Base-by-base conservation (phyloP, 2,329 filamentous ascomycete genomes). In the Dothistroma septosporum region DNA sequence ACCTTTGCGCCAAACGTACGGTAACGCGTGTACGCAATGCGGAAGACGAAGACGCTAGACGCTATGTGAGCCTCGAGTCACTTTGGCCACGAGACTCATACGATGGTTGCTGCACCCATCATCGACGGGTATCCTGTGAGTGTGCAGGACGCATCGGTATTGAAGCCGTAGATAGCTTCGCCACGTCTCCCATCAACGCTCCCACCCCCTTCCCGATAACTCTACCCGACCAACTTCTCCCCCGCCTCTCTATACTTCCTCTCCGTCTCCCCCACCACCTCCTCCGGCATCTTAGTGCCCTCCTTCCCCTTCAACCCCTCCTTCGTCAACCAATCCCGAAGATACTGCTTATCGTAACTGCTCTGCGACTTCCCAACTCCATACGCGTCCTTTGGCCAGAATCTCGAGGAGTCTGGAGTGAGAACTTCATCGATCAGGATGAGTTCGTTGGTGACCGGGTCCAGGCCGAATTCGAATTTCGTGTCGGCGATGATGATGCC, bases 361-460 rank as follows among this genome's bases (percentile, higher is more conserved):
- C 88, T 83, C 79, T 95, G 91, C 59, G 88, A 83, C 63, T 81
- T 82, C 1, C 92, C 92, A 19, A 89, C 76, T 72, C 86, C 82
- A 73, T 93, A 95, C 50, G 81, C 81, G 48, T 86, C 86, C 64
- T 83, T 85, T 0, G 87, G 87, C 92, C 93, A 97, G 82, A 96
- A 96, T 16, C 92, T 85, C 55, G 89, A 93, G 66, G 75, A 78
- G 65, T 82, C 80, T 2, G 92, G 91, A 8, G 91, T 95, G 62
- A 96, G 78, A 22, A 95, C 90, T 78, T 96, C 91, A 72, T 96
- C 91, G 4, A 92, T 85, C 55, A 93, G 80, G 37, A 92, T 84
- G 8, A 94, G 82, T 69, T 89, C 84, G 62, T 85, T 82, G 1
- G 84, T 86, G 59, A 77, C 81, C 64, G 84, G 80, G 66, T 76